Base-by-base conservation (phyloP, 73 alveolate species). In the Uronychia setigera region DNA sequence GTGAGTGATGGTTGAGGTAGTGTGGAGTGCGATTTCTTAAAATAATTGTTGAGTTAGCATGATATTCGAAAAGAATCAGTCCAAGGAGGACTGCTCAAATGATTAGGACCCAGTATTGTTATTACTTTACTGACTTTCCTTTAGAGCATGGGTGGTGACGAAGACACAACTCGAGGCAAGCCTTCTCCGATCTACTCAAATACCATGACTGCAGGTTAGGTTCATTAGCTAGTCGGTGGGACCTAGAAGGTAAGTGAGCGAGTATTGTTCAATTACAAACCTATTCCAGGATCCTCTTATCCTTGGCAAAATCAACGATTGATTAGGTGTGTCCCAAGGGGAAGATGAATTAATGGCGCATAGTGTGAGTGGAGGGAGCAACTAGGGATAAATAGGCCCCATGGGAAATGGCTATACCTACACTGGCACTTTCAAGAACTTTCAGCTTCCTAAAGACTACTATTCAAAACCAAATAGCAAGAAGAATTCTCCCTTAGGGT, bases 1-100 rank as follows among this genome's bases (percentile, higher is more conserved):
- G 67, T 46, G 67, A 46, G 67, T 46, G 67, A 46, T 46, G 67
- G 67, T 46, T 46, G 67, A 46, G 67, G 67, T 46, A 46, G 67
- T 46, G 67, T 46, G 67, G 67, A 46, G 67, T n/a, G n/a, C n/a
- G n/a, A n/a, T n/a, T 46, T 46, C 67, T 5, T 46, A 19, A 19
- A 19, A 46, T 46, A 19, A 46, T 19, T 11, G n/a, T 46, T 46
- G n/a, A 46, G 67, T 19, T 5, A 46, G 67, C 19, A 46, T 11
- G 67, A 19, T 46, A 46, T 19, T 5, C 67, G 67, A 46, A 46
- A 46, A 46, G 19, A 11, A 5, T 46, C 67, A 46, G 67, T 19
- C 5, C n/a, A 46, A 5, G 67, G 67, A 19, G 19, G 19, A 11
- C n/a, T 11, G 19, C n/a, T 19, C 67, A 5, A 19, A 46, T 5